Conservation (phyloP, 139 green algal species). For the Auxenochlorella protothecoides region DNA sequence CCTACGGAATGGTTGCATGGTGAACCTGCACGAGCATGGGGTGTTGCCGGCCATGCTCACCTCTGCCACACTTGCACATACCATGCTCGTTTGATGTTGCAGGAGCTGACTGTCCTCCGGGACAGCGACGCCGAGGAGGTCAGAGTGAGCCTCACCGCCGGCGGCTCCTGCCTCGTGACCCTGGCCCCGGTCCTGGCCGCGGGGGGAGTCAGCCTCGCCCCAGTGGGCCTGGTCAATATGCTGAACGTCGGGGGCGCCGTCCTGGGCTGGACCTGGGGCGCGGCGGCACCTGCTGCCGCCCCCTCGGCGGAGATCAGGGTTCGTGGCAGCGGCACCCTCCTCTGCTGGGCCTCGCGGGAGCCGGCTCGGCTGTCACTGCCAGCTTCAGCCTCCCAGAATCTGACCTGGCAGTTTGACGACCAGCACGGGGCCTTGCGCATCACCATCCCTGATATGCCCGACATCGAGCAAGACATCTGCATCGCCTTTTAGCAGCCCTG, state of each 20-base stretch:
- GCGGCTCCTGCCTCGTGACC: conserved; percentile 20
- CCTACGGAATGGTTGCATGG: too few species aligned
- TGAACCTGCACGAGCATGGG: too few species aligned
- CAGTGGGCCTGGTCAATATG: conserved; percentile 56
- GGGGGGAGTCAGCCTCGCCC: conserved; percentile 29
- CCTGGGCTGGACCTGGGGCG: conserved; percentile 12
- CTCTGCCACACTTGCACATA: not conserved
- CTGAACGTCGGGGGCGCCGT: conserved; percentile 67
- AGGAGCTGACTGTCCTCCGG: conserved; percentile 8
- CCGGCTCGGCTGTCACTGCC: not conserved
- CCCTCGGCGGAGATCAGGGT: too few species aligned
- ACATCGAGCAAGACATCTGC: too few species aligned
- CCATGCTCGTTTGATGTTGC: not conserved
- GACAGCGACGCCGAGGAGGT: not conserved
- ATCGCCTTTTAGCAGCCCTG: too few species aligned
- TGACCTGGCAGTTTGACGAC: too few species aligned
- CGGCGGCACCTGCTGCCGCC: not conserved
- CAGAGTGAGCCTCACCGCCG: not conserved
- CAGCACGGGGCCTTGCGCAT: too few species aligned
- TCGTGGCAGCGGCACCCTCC: not conserved
- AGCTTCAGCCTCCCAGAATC: too few species aligned
- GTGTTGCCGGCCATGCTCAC: not conserved
- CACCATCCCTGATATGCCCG: too few species aligned
- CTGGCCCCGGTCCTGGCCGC: conserved; percentile 17
- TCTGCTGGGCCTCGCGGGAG: conserved; percentile 11